Conservation (phyloP, 805 yeast genomes). For the Saturnispora dispora region DNA sequence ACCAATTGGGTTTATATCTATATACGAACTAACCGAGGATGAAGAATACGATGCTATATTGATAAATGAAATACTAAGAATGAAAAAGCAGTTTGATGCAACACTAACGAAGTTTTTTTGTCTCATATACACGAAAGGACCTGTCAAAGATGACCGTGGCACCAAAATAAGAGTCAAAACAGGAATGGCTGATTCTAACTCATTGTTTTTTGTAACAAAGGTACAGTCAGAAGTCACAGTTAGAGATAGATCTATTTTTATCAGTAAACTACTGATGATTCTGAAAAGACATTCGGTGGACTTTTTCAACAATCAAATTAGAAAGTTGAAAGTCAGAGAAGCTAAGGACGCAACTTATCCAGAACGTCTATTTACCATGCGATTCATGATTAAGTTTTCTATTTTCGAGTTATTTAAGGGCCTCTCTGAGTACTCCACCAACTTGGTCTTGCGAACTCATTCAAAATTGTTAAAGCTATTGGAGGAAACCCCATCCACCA, state of each 20-base stretch:
- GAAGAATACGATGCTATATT: slow-evolving; percentile 23
- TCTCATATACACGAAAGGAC: slow-evolving; percentile 7
- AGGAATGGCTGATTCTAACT: slow-evolving; percentile 1
- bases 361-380: slow-evolving; percentile 34
- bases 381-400: slow-evolving; percentile 46
- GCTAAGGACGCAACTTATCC: slow-evolving; percentile 20
- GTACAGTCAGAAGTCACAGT: slow-evolving; percentile 4
- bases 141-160: slow-evolving; percentile 2
- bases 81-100: slow-evolving; percentile 26
- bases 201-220: slow-evolving; percentile 6
- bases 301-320: slow-evolving; percentile 34
- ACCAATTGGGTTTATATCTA: slow-evolving; percentile 41
- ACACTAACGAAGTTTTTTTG: slow-evolving; percentile 9
- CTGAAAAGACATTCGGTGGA: slow-evolving; percentile 35
- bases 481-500: slow-evolving; percentile 18
- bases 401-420: slow-evolving; percentile 39
- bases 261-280: slow-evolving; percentile 30
- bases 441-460: slow-evolving; percentile 43
- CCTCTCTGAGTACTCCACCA: slow-evolving; percentile 39
- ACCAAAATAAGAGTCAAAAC: background rate
- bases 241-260: slow-evolving; percentile 18
- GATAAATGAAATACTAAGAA: slow-evolving; percentile 27
- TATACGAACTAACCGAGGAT: slow-evolving; percentile 30
- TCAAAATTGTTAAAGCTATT: slow-evolving; percentile 38
- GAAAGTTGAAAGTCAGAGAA: slow-evolving; percentile 32